Base-by-base conservation (phyloP, 2,329 filamentous ascomycete species). In the Bipolaris zeicola region DNA sequence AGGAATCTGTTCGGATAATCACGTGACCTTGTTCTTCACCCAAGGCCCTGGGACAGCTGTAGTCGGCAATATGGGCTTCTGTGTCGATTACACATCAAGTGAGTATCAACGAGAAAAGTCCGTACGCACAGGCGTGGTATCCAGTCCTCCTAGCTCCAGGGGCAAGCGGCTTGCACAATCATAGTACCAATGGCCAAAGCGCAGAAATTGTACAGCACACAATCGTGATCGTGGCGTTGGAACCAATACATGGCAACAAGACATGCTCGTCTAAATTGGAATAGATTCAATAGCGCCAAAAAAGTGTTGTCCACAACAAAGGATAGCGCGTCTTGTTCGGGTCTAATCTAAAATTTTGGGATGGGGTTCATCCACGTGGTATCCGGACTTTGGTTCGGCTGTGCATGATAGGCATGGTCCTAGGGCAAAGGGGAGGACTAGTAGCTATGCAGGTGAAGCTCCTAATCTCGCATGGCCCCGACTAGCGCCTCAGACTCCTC, bases 401-500 rank as follows among this genome's bases (percentile, higher is more conserved):
- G 22, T 42, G 28, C 28, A 42, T 26, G 13, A n/a, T 24, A 14
- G 24, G 24, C 20, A 14, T 7, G 20, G 13, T 41, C 6, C 6
- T 13, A 24, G 20, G 20, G 20, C 20, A 24, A 41, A 24, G 13
- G 20, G 38, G 11, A 24, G 20, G 20, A 13, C 3, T 13, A 7
- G 22, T 8, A 31, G 10, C 11, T 31, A 13, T 38, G 7, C 18
- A 41, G 38, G 18, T 3, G 6, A 24, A 6, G 5, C 38, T 14
- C 43, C 43, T 46, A 46, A 14, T 18, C 42, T 18, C 42, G 24
- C 16, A 48, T 38, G 2, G 20, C 45, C 2, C 45, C 45, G n/a
- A 74, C 57, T 18, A 75, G 59, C 13, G 61, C 51, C 36, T 72
- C 59, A 7, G 62, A 57, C 20, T 69, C 67, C n/a, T 68, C 69